Base-by-base conservation (phyloP, 1,284 basidiomycete species). In the Leucoagaricus sp. region DNA sequence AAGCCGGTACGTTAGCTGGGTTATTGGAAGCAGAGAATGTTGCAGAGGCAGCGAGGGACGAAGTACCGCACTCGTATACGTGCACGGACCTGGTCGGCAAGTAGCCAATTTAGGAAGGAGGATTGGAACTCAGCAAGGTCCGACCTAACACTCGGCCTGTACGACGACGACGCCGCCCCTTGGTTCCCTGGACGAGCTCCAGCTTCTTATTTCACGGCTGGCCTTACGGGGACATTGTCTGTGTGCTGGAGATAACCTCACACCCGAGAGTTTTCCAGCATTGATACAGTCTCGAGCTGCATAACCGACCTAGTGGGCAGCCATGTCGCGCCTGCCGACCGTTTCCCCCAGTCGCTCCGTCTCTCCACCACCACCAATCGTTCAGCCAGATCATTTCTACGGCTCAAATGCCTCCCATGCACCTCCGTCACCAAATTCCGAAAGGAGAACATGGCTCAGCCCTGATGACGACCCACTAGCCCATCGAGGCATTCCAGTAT, bases 401-500 rank as follows among this genome's bases (percentile, higher is more conserved):
- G 82, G 83, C 38, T 68, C 76, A 26, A 80, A 83, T 26, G 75
- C 77, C 42, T 69, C 76, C 1, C 79, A 83, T 28, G 66, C 82
- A 0, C 80, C 80, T 1, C 81, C 78, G 4, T 86, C 85, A 5
- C 84, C 85, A 9, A 68, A 77, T 61, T 83, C 84, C 1, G 78
- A 82, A 60, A 83, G 82, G 42, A 79, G 80, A 60, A 75, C 77
- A 41, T 89, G 85, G 81, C 76, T 91, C 49, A 84, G 83, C 69
- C 94, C 93, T 13, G 81, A 84, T 45, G 91, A 94, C 67, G 94
- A 96, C 75, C 90, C 87, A 10, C 69, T 86, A n/a, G 92, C 92
- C 0, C 80, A 86, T 64, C 85, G 91, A 53, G 95, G 95, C 40
- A 95, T 97, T 47, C 95, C 95, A 13, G 92, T 98, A 13, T 98